Evolutionary conservation across 1,139 yeast species (phyloP).

Genomic region (Spencermartinsiella ligniputridi): DNA sequence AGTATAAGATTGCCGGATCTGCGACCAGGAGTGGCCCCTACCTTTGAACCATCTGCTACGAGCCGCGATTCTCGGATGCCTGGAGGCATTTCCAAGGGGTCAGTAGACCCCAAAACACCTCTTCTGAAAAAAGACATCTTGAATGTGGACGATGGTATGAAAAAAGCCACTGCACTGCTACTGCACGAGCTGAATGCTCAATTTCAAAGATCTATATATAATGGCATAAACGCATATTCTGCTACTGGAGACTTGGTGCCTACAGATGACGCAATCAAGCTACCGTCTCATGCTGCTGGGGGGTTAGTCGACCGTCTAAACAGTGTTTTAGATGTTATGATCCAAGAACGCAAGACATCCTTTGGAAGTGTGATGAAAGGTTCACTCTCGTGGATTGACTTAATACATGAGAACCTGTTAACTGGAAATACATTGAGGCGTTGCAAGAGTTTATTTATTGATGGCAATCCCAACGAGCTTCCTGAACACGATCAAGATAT

Average conservation of each 20-base stretch:
- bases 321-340: background rate
- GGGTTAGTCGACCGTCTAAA: background rate
- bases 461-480: background rate
- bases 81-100: background rate
- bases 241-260: background rate
- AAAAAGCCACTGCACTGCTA: background rate
- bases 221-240: background rate
- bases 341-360: background rate
- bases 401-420: conserved; percentile 13
- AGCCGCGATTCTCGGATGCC: background rate
- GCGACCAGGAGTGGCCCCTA: background rate
- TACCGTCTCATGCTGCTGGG: background rate
- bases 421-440: conserved; percentile 18
- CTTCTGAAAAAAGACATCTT: background rate
- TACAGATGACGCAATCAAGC: background rate
- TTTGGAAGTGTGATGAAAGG: background rate
- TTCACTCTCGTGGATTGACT: conserved; percentile 17
- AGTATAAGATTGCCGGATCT: background rate
- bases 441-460: conserved; percentile 19
- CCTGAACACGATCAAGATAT: background rate
- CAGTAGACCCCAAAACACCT: background rate
- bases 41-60: background rate
- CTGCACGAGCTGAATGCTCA: background rate
- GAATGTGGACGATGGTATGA: background rate
- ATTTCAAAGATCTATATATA: background rate